Conservation (phyloP, 83 land plant species). For the Picea abies region DNA sequence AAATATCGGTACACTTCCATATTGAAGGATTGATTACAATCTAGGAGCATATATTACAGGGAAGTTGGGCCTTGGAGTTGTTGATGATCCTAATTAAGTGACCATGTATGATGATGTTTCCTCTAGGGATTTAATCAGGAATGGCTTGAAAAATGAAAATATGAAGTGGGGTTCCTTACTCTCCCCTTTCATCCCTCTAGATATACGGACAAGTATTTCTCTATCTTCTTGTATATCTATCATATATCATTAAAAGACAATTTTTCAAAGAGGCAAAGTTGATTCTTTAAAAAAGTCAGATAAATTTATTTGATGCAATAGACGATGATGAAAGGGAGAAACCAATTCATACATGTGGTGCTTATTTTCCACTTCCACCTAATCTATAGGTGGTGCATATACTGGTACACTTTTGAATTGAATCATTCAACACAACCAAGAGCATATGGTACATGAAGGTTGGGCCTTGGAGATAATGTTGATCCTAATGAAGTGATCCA, state of each 20-base stretch:
- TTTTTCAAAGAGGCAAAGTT: constrained; percentile 90
- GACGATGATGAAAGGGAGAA: constrained; percentile 67
- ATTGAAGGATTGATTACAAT: constrained; percentile 82
- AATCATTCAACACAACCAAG: constrained; percentile 78
- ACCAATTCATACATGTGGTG: constrained; percentile 77
- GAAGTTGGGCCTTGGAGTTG: no score
- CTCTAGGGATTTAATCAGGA: constrained; percentile 96
- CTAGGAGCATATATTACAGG: constrained; percentile 40
- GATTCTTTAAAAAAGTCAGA: constrained; percentile 84
- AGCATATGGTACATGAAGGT: constrained; percentile 2
- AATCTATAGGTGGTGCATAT: constrained; percentile 66
- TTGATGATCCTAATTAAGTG: no score
- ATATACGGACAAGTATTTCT: constrained; percentile 92
- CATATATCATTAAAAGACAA: constrained; percentile 79
- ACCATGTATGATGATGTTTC: constrained; percentile 12
- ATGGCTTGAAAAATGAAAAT: constrained; percentile 98
- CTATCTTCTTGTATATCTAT: constrained; percentile 62
- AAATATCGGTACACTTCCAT: constrained; percentile 74
- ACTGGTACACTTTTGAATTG: constrained; percentile 86
- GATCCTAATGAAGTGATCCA: no score
- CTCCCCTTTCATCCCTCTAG: constrained; percentile 89
- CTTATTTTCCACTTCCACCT: constrained; percentile 90
- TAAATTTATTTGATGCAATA: constrained; percentile 34
- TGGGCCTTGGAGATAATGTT: no score
- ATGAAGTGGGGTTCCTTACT: constrained; percentile 95